Percentiles rank a stretch among this genome's conserved stretches.
Evolutionary conservation across 2,329 filamentous ascomycete species (phyloP).

Genomic region (Ophiostoma montium): DNA sequence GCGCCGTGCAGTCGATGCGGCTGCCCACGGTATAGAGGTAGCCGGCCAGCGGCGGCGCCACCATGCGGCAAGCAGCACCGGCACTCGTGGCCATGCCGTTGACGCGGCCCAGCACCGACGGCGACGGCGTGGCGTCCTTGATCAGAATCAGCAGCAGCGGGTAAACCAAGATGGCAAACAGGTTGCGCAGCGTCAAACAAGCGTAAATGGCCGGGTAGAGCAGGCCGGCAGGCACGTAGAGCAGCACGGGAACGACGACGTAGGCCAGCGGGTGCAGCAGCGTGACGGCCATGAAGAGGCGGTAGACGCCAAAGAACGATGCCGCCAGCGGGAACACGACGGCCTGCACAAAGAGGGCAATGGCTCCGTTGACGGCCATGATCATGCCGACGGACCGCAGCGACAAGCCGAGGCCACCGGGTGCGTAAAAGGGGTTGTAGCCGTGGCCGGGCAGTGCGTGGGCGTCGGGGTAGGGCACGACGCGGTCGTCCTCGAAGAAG

Average conservation of each 20-base stretch:
- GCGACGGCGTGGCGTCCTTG: constrained; percentile 48
- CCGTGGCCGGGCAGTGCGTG: not conserved
- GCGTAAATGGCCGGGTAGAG: constrained; percentile 45
- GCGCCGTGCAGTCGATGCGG: constrained; percentile 41
- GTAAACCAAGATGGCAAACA: constrained; percentile 50
- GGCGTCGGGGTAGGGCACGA: constrained; percentile 18
- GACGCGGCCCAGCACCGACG: constrained; percentile 44
- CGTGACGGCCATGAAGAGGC: constrained; percentile 42
- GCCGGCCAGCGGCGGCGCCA: constrained; percentile 50
- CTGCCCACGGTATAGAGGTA: constrained; percentile 48
- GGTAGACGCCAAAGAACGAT: constrained; percentile 42
- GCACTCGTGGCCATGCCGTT: constrained; percentile 54
- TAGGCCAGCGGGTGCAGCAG: constrained; percentile 49
- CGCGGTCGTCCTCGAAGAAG: constrained; percentile 69
- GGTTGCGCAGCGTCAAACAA: constrained; percentile 42
- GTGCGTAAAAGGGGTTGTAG: constrained; percentile 36
- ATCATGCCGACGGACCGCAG: constrained; percentile 46
- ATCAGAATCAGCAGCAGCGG: constrained; percentile 52
- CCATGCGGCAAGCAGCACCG: constrained; percentile 51
- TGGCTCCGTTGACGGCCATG: constrained; percentile 41
- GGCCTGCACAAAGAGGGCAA: constrained; percentile 60
- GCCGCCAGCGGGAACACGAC: constrained; percentile 51
- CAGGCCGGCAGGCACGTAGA: constrained; percentile 36
- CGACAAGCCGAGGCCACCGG: constrained; percentile 48
- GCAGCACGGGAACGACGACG: constrained; percentile 42